These are phyloP conservation scores for Pichia scutulata DNA, from an alignment of 805 yeast species.

Conservation along the genomic window DNA sequence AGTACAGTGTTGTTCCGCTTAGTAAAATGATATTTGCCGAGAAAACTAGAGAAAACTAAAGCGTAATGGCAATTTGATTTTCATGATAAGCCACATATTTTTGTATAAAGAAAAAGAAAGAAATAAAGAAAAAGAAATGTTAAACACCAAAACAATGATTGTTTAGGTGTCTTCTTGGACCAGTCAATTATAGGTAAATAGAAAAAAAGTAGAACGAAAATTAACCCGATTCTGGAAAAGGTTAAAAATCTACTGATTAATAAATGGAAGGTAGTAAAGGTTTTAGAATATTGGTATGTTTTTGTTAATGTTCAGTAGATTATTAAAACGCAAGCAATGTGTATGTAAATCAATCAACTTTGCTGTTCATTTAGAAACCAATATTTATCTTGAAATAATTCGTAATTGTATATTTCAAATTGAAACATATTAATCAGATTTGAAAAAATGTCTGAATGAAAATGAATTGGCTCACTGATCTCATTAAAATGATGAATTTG, in stretches of 20 bases:
- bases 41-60: not conserved
- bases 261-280: not conserved
- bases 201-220: too few relatives aligned
- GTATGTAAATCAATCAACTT: not conserved
- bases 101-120: not conserved
- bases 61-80: too few relatives aligned
- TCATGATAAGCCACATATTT: not conserved
- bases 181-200: not conserved
- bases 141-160: too few relatives aligned
- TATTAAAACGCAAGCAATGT: not conserved
- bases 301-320: not conserved
- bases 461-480: slow-evolving; percentile 35
- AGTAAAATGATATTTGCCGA: not conserved
- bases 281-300: not conserved
- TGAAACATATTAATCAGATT: slow-evolving; percentile 40
- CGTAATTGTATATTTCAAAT: slow-evolving; percentile 29
- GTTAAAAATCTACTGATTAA: not conserved
- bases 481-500: slow-evolving; percentile 34
- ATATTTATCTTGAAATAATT: slow-evolving; percentile 23
- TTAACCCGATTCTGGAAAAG: too few relatives aligned
- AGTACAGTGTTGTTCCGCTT: too few relatives aligned
- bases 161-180: too few relatives aligned
- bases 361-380: slow-evolving; percentile 16
- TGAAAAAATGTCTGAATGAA: slow-evolving; percentile 43
- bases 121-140: not conserved